Evolutionary conservation across 768 basidiomycete genomes (phyloP).

Genomic region (Termitomyces sp.): DNA sequence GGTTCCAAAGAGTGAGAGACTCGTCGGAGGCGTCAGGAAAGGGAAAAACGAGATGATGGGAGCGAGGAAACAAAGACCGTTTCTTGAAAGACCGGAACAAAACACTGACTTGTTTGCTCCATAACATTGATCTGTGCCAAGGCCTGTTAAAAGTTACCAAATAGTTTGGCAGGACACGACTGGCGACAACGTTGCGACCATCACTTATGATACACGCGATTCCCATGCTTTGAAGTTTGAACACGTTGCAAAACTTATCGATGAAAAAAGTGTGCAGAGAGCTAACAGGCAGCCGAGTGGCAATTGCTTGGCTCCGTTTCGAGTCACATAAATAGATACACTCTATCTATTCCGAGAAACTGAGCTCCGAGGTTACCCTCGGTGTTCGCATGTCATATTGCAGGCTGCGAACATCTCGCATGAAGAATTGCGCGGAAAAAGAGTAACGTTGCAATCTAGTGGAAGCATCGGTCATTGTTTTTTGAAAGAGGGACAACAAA

Average conservation of each 20-base stretch:
- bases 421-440: background rate
- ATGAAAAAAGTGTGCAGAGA: background rate
- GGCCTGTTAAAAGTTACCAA: background rate
- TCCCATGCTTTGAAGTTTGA: background rate
- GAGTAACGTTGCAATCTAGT: background rate
- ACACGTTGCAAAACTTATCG: background rate
- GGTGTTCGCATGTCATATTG: background rate
- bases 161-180: background rate
- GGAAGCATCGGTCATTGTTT: background rate
- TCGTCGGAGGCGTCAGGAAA: background rate
- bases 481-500: background rate
- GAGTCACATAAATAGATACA: background rate
- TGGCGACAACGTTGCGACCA: background rate
- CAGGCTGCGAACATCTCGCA: background rate
- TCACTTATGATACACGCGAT: background rate
- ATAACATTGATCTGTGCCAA: conserved; percentile 2
- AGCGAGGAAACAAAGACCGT: background rate
- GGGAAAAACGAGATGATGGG: conserved; percentile 2
- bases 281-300: background rate
- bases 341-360: background rate
- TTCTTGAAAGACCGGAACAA: background rate
- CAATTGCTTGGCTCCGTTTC: background rate
- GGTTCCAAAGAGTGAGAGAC: conserved; percentile 10
- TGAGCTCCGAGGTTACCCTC: background rate
- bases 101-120: conserved; percentile 2